These are phyloP conservation scores for Arthrinium phaeospermum DNA, from an alignment of 2,329 filamentous ascomycete genomes.

Conservation along the genomic window DNA sequence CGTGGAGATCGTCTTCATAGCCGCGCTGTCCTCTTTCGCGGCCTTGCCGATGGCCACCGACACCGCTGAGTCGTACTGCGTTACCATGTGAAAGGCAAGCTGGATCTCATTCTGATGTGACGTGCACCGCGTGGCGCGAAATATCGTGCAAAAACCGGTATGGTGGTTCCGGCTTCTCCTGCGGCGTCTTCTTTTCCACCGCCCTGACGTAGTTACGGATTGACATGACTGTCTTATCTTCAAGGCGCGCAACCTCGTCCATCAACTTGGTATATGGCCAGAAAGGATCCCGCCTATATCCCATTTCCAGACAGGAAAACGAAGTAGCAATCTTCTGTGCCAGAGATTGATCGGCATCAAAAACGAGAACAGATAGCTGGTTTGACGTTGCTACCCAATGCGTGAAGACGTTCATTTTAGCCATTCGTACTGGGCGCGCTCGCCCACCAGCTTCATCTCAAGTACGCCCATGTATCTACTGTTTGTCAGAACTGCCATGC, in stretches of 20 bases:
- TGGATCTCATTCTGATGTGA: constrained; percentile 58
- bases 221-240: constrained; percentile 46
- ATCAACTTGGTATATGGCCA: constrained; percentile 43
- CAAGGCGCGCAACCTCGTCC: constrained; percentile 38
- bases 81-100: constrained; percentile 52
- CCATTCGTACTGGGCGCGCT: constrained; percentile 38
- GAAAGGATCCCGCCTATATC: constrained; percentile 38
- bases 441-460: constrained; percentile 35
- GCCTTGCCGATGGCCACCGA: constrained; percentile 47
- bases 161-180: constrained; percentile 31
- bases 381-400: constrained; percentile 30
- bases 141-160: constrained; percentile 48
- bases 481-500: not conserved
- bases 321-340: constrained; percentile 17
- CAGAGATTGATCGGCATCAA: constrained; percentile 32
- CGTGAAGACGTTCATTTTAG: constrained; percentile 42
- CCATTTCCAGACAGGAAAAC: constrained; percentile 19
- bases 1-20: constrained; percentile 58
- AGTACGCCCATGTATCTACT: constrained; percentile 42
- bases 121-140: constrained; percentile 50
- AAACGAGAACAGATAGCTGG: constrained; percentile 39
- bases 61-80: constrained; percentile 46
- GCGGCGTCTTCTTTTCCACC: constrained; percentile 35
- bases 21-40: constrained; percentile 51
- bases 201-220: constrained; percentile 43